Evolutionary conservation across 345 rosid genomes (phyloP), one percentile per base, ranked within the genome.

Genomic region (Citrus trifoliata): DNA sequence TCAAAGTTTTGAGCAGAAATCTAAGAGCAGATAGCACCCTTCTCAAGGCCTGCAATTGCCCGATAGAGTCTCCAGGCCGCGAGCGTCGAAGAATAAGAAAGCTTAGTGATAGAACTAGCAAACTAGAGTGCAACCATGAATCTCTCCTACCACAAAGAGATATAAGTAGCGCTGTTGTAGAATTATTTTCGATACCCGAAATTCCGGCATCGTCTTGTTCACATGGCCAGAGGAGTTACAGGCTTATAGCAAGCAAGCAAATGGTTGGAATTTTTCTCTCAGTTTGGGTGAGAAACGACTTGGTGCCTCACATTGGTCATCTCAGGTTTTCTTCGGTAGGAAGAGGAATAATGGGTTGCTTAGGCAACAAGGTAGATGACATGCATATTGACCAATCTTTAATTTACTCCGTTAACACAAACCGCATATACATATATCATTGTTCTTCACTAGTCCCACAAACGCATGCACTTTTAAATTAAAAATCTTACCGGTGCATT

Each of bases 221-320:
- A 53, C 77, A 81, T 2, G 70, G 83, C 33, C 76, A 80, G 37
- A 74, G 86, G 91, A 75, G 80, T 73, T 97, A 92, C 72, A 71
- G 88, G n/a, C 87, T 97, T 46, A 82, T 97, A 30, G 85, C 93
- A 3, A 90, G 95, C 83, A 97, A 94, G 91, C 97, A 97, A 82
- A 93, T 97, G 99, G 99, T 97, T 7, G 98, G 98, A n/a, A 80
- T 96, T 67, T 96, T 96, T 83, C 87, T 96, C 4, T 88, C 98
- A 0, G 87, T 96, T 24, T 94, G 99, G 99, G 98, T 87, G 40
- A 81, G 93, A 73, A 90, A 74, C 42, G 97, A 94, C 83, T 85
- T 94, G 85, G 88, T 93, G 69, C 97, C 96, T 51, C 89, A 94
- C 78, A 87, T 96, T 76, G 97, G 90, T 37, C 99, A 96, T 75